Conservation (phyloP, 805 yeast genomes). For the Lachancea kluyveri region DNA sequence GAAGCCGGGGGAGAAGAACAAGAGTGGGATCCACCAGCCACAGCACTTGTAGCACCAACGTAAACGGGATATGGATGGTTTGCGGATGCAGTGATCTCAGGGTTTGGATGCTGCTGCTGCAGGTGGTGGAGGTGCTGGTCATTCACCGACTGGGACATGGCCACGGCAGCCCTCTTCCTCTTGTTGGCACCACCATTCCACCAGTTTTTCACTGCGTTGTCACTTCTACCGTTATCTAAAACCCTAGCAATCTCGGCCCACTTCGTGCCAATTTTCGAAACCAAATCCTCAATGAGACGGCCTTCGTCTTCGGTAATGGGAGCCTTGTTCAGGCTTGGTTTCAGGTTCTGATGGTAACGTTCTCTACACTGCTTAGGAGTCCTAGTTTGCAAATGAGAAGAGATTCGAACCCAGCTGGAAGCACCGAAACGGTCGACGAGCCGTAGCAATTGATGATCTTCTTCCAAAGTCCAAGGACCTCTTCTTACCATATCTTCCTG, state of each 20-base stretch:
- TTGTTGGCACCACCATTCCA: slow-evolving; percentile 94
- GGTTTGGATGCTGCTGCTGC: slow-evolving; percentile 8
- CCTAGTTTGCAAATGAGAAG: slow-evolving; percentile 64
- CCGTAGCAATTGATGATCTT: slow-evolving; percentile 66
- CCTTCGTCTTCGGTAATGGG: slow-evolving; percentile 89
- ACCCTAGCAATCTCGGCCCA: slow-evolving; percentile 95
- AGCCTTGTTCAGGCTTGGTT: slow-evolving; percentile 72
- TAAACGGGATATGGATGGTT: neutral
- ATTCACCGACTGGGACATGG: slow-evolving; percentile 1
- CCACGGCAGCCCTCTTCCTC: slow-evolving; percentile 42
- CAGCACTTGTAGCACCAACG: neutral
- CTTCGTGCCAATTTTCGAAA: slow-evolving; percentile 71
- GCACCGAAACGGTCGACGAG: slow-evolving; percentile 70
- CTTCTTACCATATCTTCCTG: slow-evolving; percentile 1
- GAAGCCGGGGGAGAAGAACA: too few species aligned
- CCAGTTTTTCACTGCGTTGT: slow-evolving; percentile 61
- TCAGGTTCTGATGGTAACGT: slow-evolving; percentile 84
- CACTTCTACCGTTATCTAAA: slow-evolving; percentile 71
- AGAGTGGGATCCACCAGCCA: too few species aligned
- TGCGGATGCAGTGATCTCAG: neutral
- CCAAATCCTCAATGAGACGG: slow-evolving; percentile 69
- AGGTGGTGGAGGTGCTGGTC: slow-evolving; percentile 16
- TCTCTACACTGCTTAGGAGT: slow-evolving; percentile 92
- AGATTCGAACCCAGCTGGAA: slow-evolving; percentile 82
- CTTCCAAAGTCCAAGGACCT: slow-evolving; percentile 90